phyloP scores from a whole-genome alignment of 2,329 filamentous ascomycete genomes.

The Orbilia blumenaviensis region DNA sequence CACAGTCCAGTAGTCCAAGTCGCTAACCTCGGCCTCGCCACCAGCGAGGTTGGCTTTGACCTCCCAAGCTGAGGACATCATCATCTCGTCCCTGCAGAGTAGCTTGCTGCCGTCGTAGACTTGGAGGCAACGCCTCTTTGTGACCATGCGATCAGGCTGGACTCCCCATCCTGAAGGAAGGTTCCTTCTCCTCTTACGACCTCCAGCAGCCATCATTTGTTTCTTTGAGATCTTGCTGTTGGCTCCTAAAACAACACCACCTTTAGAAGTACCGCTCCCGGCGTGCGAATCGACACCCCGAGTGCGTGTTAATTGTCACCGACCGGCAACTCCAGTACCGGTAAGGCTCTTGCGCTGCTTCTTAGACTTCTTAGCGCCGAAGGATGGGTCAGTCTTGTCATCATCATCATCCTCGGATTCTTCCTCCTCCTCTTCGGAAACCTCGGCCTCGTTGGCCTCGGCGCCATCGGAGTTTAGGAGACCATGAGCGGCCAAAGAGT shows the following conservation, averaged over 20 bases:
- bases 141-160: constrained; percentile 90
- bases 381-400: constrained; percentile 65
- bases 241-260: constrained; percentile 35
- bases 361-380: constrained; percentile 57
- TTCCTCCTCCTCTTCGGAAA: constrained; percentile 65
- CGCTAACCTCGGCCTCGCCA: constrained; percentile 80
- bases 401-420: constrained; percentile 71
- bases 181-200: constrained; percentile 89
- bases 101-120: constrained; percentile 89
- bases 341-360: constrained; percentile 51
- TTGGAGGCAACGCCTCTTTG: constrained; percentile 95
- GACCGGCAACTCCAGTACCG: constrained; percentile 53
- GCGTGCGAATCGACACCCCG: constrained; percentile 53
- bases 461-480: constrained; percentile 55
- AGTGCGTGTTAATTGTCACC: constrained; percentile 54
- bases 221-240: constrained; percentile 52
- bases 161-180: constrained; percentile 96
- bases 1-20: constrained; percentile 89
- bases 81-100: constrained; percentile 98
- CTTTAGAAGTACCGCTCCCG: constrained; percentile 60
- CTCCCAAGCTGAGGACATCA: constrained; percentile 94
- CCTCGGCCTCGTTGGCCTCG: constrained; percentile 53
- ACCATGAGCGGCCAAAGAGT: constrained; percentile 55
- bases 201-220: constrained; percentile 64
- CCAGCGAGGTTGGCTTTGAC: constrained; percentile 83